Conservation (phyloP, 2,329 filamentous ascomycete genomes). For the Stagonosporopsis rhizophila region DNA sequence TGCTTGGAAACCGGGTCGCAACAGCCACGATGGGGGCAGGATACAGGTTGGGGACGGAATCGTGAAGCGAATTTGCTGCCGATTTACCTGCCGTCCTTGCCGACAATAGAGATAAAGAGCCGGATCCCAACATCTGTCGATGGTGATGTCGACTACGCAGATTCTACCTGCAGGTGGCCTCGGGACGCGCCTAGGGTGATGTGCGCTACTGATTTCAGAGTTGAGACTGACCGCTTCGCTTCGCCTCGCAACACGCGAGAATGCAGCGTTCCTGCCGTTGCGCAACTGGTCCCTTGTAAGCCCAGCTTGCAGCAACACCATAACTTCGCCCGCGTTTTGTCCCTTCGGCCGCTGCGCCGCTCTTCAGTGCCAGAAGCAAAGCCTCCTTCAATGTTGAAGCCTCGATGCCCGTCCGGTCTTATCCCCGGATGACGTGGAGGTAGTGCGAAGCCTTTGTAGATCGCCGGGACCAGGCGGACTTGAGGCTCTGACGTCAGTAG, state of each 20-base stretch:
- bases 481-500: conserved; percentile 18
- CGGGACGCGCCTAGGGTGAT: not conserved
- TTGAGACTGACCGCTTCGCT: conserved; percentile 8
- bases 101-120: conserved; percentile 14
- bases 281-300: conserved; percentile 1
- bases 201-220: conserved; percentile 1
- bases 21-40: conserved; percentile 3
- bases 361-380: not conserved
- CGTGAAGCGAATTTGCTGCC: conserved; percentile 19
- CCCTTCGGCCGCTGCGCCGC: conserved; percentile 2
- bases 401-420: conserved; percentile 5
- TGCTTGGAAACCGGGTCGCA: conserved; percentile 4
- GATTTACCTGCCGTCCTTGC: conserved; percentile 13
- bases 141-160: conserved; percentile 10
- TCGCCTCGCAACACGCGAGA: conserved; percentile 5
- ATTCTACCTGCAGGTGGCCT: conserved; percentile 1
- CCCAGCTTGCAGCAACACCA: not conserved
- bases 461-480: conserved; percentile 17
- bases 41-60: conserved; percentile 8
- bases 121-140: conserved; percentile 8
- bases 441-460: conserved; percentile 11
- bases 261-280: conserved; percentile 1
- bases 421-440: conserved; percentile 20
- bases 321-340: conserved; percentile 9
- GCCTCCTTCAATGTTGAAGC: not conserved